Evolutionary conservation across 1,139 yeast genomes (phyloP).

Genomic region (Kodamaea plutei): DNA sequence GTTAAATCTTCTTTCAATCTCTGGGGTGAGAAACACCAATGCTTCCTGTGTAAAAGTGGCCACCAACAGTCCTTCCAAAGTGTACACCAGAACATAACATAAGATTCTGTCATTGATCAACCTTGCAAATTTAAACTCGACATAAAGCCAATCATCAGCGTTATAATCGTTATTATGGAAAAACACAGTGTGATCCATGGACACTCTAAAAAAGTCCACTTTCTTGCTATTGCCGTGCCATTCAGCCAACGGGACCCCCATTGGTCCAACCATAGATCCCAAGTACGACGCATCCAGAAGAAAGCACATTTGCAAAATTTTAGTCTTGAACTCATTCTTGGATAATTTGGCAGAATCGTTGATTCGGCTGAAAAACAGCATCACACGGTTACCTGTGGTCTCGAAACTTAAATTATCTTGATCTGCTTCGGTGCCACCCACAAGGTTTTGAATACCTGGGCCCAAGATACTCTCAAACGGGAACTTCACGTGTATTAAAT

Average conservation of each 20-base stretch:
- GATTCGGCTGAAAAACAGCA: constrained; percentile 33
- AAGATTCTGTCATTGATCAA: constrained; percentile 34
- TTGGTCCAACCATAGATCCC: constrained; percentile 17
- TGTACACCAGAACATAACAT: constrained; percentile 24
- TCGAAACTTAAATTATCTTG: constrained; percentile 15
- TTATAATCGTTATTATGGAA: constrained; percentile 36
- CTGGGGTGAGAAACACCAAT: constrained; percentile 13
- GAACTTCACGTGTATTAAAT: constrained; percentile 26
- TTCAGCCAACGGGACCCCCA: constrained; percentile 18
- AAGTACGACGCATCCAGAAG: constrained; percentile 24
- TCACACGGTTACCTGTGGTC: constrained; percentile 25
- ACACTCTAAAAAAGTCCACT: constrained; percentile 31
- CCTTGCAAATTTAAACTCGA: constrained; percentile 33
- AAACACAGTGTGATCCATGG: constrained; percentile 38
- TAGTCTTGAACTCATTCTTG: constrained; percentile 20
- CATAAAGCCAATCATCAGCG: constrained; percentile 36
- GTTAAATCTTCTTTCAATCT: neutral
- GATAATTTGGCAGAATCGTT: constrained; percentile 27
- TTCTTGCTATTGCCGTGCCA: constrained; percentile 10
- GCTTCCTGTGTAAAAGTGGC: constrained; percentile 38
- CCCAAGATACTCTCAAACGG: constrained; percentile 26
- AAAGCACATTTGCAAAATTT: constrained; percentile 18
- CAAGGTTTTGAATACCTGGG: constrained; percentile 5
- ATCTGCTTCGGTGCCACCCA: neutral
- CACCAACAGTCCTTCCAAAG: constrained; percentile 26